These are phyloP conservation scores for Xylaria palmicola DNA, from an alignment of 495 filamentous ascomycete species.

Conservation along the genomic window DNA sequence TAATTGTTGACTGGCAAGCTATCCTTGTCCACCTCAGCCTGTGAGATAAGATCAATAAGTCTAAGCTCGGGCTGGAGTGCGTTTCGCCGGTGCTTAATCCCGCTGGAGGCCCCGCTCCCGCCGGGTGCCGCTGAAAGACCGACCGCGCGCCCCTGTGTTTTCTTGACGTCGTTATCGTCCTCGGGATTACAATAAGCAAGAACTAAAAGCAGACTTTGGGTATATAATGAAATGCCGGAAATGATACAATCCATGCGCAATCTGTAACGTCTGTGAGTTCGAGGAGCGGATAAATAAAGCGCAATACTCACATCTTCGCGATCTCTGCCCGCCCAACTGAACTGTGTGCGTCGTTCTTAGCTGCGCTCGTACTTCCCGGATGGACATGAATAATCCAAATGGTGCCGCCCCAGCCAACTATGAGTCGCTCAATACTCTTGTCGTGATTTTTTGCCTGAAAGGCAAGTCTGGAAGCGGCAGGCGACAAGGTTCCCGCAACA, in stretches of 20 bases:
- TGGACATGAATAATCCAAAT: conserved; percentile 94
- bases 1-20: conserved; percentile 79
- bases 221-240: conserved; percentile 96
- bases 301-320: conserved; percentile 72
- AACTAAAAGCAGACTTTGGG: conserved; percentile 81
- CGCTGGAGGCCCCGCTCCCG: conserved; percentile 54
- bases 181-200: conserved; percentile 81
- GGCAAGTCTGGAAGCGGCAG: conserved; percentile 47
- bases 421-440: conserved; percentile 67
- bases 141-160: conserved; percentile 36
- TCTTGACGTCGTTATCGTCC: conserved; percentile 41
- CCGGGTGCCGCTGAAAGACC: conserved; percentile 40
- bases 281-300: neutral
- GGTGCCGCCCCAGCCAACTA: conserved; percentile 93
- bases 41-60: conserved; percentile 80
- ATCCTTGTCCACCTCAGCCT: conserved; percentile 75
- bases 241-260: conserved; percentile 94
- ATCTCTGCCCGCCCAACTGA: conserved; percentile 82
- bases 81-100: conserved; percentile 65
- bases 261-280: conserved; percentile 50
- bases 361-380: conserved; percentile 65
- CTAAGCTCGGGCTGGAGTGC: conserved; percentile 84
- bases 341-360: conserved; percentile 68
- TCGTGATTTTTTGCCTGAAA: conserved; percentile 42
- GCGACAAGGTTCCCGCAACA: conserved; percentile 30